These are phyloP conservation scores for Saccharomycopsis sp. DNA, from an alignment of 805 yeast species.

Conservation along the genomic window DNA sequence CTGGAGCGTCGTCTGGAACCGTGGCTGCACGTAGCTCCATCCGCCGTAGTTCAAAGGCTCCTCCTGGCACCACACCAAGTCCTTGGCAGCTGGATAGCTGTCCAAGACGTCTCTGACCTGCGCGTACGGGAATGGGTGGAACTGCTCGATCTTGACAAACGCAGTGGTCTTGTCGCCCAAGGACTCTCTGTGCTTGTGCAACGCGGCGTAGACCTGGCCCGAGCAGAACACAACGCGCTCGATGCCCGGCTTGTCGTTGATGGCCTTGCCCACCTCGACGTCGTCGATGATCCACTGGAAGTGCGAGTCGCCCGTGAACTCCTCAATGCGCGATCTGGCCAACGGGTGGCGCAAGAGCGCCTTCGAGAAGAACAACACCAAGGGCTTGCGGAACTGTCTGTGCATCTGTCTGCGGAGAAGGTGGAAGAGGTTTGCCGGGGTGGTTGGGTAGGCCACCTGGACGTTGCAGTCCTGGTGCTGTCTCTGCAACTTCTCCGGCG, in stretches of 20 bases:
- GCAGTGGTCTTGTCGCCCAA: slow-evolving; percentile 79
- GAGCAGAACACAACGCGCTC: slow-evolving; percentile 78
- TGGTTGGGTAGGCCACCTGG: slow-evolving; percentile 97
- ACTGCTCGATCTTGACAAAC: slow-evolving; percentile 81
- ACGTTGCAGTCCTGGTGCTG: slow-evolving; percentile 98
- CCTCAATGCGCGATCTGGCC: slow-evolving; percentile 78
- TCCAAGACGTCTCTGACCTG: slow-evolving; percentile 81
- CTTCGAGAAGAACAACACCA: slow-evolving; percentile 84
- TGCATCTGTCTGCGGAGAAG: slow-evolving; percentile 97
- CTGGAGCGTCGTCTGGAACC: slow-evolving; percentile 67
- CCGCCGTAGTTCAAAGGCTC: slow-evolving; percentile 98
- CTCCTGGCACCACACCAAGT: slow-evolving; percentile 95
- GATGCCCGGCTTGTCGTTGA: slow-evolving; percentile 73
- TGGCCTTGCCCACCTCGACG: slow-evolving; percentile 70
- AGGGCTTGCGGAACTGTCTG: slow-evolving; percentile 95
- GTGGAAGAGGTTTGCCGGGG: slow-evolving; percentile 96
- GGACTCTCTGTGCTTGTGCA: slow-evolving; percentile 81
- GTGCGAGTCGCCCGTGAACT: slow-evolving; percentile 85
- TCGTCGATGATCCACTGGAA: slow-evolving; percentile 98
- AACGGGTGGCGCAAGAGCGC: slow-evolving; percentile 93
- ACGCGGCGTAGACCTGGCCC: slow-evolving; percentile 94
- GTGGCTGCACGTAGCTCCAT: slow-evolving; percentile 74
- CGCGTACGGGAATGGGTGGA: slow-evolving; percentile 98
- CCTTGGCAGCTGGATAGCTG: slow-evolving; percentile 75
- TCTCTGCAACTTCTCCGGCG: slow-evolving; percentile 79